These are phyloP conservation scores for Cudoniella acicularis DNA, from an alignment of 495 filamentous ascomycete species.

Conservation along the genomic window DNA sequence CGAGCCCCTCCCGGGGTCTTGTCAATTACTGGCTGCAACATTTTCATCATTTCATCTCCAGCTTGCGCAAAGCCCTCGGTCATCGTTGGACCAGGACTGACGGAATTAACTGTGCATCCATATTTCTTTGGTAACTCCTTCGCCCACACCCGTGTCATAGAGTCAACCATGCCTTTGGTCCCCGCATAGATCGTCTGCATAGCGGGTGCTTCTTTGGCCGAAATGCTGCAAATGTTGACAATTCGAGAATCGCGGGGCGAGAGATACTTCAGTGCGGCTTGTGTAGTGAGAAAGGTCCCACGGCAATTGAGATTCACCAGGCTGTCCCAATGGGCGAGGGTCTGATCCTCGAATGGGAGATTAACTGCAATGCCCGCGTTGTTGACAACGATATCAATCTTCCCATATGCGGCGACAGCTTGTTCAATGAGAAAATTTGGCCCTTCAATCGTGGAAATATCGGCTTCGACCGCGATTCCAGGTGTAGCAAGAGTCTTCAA, in stretches of 20 bases:
- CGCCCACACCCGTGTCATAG: constrained; percentile 34
- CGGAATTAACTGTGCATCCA: constrained; percentile 28
- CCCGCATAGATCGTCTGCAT: constrained; percentile 29
- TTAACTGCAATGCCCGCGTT: constrained; percentile 37
- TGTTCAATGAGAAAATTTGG: constrained; percentile 30
- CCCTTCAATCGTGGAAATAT: constrained; percentile 39
- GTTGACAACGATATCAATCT: constrained; percentile 37
- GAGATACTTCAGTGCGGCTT: constrained; percentile 31
- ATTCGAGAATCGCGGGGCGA: constrained; percentile 27
- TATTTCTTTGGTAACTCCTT: constrained; percentile 31
- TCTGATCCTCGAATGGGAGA: constrained; percentile 35
- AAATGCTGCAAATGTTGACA: constrained; percentile 26
- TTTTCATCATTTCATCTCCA: constrained; percentile 33
- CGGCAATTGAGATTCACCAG: constrained; percentile 37
- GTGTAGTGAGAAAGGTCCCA: constrained; percentile 35
- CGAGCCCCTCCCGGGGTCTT: constrained; percentile 34
- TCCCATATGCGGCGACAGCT: constrained; percentile 22
- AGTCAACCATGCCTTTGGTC: constrained; percentile 32
- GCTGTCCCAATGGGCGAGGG: constrained; percentile 34
- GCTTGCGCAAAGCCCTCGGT: constrained; percentile 32
- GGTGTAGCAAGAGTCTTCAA: background rate
- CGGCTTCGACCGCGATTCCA: constrained; percentile 34
- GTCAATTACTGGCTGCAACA: constrained; percentile 36
- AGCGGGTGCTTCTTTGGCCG: constrained; percentile 17
- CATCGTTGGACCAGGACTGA: constrained; percentile 28